Evolutionary conservation across 2,329 filamentous ascomycete genomes (phyloP).

Genomic region (Fusarium cicatricum): DNA sequence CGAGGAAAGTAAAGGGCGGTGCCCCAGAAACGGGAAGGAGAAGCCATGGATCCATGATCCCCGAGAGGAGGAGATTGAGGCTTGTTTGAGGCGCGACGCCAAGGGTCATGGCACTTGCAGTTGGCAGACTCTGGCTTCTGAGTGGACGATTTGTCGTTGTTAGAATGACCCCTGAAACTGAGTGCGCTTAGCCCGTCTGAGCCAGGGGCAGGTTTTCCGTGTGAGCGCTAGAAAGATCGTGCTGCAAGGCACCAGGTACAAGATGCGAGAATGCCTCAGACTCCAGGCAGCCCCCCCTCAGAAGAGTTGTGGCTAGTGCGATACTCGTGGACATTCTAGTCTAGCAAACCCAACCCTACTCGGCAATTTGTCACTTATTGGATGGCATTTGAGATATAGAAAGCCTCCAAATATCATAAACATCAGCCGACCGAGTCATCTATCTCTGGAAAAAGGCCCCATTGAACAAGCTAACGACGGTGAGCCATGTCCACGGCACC

Average conservation of each 20-base stretch:
- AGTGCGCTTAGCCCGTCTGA: conserved; percentile 15
- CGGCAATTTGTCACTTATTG: neutral
- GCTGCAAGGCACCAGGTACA: conserved; percentile 37
- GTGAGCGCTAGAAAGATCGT: conserved; percentile 27
- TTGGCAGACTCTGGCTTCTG: neutral
- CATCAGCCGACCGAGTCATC: neutral
- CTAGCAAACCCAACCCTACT: neutral
- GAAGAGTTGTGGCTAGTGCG: neutral
- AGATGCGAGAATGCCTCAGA: conserved; percentile 20
- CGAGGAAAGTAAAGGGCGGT: conserved; percentile 25
- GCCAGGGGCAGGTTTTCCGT: conserved; percentile 13
- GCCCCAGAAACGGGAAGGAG: conserved; percentile 7
- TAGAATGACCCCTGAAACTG: conserved; percentile 28
- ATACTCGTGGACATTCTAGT: conserved; percentile 23
- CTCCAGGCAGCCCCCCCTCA: conserved; percentile 19
- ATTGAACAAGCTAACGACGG: neutral
- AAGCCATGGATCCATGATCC: neutral
- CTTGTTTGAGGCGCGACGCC: conserved; percentile 39
- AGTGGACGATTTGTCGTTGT: conserved; percentile 8
- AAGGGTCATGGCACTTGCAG: conserved; percentile 15
- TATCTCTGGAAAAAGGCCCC: neutral
- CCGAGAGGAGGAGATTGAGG: conserved; percentile 36
- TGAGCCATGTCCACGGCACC: neutral
- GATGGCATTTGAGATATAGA: neutral
- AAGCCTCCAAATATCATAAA: neutral